These are phyloP conservation scores for Ambispora gerdemannii DNA, from an alignment of 192 early-diverging fungal genomes.

Conservation along the genomic window DNA sequence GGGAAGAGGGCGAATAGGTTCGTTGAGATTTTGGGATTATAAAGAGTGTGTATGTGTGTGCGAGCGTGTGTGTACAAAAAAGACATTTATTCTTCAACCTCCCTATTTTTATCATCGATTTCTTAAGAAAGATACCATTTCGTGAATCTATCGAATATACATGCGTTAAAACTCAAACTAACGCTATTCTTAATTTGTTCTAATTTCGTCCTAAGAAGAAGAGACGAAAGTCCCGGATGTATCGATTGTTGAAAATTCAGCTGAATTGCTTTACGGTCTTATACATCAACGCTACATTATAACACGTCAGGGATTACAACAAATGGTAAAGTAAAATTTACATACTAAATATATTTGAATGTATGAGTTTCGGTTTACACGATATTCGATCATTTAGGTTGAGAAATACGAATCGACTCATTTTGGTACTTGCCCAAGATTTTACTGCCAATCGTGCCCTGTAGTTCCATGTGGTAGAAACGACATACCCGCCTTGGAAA, in stretches of 20 bases:
- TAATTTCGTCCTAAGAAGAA: constrained; percentile 38
- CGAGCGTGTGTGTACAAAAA: no score
- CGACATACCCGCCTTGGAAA: constrained; percentile 64
- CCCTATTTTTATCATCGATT: neutral
- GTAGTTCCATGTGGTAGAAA: constrained; percentile 71
- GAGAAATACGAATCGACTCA: constrained; percentile 73
- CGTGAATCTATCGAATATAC: neutral
- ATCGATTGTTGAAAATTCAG: constrained; percentile 75
- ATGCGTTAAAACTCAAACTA: neutral
- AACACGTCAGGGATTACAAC: constrained; percentile 79
- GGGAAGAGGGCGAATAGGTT: neutral
- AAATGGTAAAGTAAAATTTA: constrained; percentile 65
- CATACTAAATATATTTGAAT: constrained; percentile 44
- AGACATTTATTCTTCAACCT: neutral
- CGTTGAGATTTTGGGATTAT: neutral
- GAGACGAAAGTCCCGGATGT: constrained; percentile 65
- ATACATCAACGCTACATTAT: constrained; percentile 93
- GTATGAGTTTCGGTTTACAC: no score
- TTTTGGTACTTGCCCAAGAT: constrained; percentile 76
- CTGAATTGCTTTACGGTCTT: constrained; percentile 88
- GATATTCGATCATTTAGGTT: no score
- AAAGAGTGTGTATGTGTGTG: neutral
- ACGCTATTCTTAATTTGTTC: neutral
- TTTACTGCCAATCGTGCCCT: constrained; percentile 57
- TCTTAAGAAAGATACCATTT: neutral